These are phyloP conservation scores for Oryza nivara DNA, from an alignment of 176 grass and related monocot genomes.

Conservation along the genomic window DNA sequence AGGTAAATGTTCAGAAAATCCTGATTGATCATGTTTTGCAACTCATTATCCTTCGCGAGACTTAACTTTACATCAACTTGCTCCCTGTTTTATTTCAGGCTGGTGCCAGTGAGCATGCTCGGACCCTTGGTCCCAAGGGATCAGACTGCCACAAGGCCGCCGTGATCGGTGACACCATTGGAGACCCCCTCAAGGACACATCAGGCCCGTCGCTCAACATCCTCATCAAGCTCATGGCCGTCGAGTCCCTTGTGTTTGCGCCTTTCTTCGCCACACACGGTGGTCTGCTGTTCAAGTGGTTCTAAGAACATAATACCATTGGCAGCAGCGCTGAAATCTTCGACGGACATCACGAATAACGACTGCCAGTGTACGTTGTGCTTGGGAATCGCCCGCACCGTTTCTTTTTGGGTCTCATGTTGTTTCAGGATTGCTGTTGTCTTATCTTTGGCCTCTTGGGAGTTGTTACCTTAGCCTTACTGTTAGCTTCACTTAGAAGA, in stretches of 20 bases:
- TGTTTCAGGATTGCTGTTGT: conserved; percentile 45
- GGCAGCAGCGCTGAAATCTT: conserved; percentile 21
- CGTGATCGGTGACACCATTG: conserved; percentile 86
- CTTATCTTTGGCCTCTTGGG: conserved; percentile 40
- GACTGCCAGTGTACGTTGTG: conserved; percentile 18
- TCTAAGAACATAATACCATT: conserved; percentile 44
- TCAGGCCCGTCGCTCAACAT: conserved; percentile 89
- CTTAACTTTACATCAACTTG: conserved; percentile 9
- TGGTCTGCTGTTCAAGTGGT: conserved; percentile 72
- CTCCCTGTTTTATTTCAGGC: conserved; percentile 47
- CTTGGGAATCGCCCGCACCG: background rate
- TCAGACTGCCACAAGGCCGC: conserved; percentile 93
- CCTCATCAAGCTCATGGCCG: conserved; percentile 95
- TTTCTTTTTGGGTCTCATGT: conserved; percentile 47
- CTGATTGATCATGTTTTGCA: background rate
- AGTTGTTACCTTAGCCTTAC: conserved; percentile 49
- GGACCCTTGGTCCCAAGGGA: conserved; percentile 74
- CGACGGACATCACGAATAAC: conserved; percentile 52
- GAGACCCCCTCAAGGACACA: conserved; percentile 93
- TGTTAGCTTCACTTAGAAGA: conserved; percentile 54
- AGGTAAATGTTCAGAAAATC: conserved; percentile 51
- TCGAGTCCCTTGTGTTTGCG: conserved; percentile 82
- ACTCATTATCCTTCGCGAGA: background rate
- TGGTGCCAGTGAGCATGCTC: conserved; percentile 68
- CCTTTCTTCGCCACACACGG: conserved; percentile 85